phyloP scores from a whole-genome alignment of 2,329 filamentous ascomycete species.

The Thyridium curvatum region DNA sequence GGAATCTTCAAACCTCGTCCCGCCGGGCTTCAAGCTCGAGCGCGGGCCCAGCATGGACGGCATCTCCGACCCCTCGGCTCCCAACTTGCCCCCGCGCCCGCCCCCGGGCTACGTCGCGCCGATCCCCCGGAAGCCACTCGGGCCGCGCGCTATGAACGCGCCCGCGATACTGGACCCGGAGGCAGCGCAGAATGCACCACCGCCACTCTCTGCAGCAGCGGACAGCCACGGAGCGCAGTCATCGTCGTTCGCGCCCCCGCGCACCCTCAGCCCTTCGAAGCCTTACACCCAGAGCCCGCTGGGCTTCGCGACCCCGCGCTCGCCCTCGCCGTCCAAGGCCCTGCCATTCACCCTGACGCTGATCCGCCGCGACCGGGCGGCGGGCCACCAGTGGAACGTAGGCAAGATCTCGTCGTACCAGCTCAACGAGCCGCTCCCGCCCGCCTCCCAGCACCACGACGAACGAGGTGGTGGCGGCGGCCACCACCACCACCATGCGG shows the following conservation, averaged over 20 bases:
- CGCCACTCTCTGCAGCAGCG: no score
- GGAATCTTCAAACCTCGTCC: slow-evolving; percentile 3
- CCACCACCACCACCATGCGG: no score
- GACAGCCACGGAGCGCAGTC: no score
- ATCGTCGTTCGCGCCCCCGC: slow-evolving; percentile 2
- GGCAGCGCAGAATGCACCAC: no score
- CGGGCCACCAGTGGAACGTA: slow-evolving; percentile 69
- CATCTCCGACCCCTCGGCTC: neutral
- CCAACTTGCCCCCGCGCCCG: slow-evolving; percentile 3
- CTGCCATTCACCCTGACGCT: slow-evolving; percentile 52
- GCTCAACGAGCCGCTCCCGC: slow-evolving; percentile 25
- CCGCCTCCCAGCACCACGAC: neutral
- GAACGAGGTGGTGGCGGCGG: no score
- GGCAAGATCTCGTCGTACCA: slow-evolving; percentile 56
- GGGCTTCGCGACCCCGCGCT: slow-evolving; percentile 22
- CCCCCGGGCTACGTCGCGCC: neutral
- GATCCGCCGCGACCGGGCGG: slow-evolving; percentile 67
- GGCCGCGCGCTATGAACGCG: slow-evolving; percentile 6
- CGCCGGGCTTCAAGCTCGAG: slow-evolving; percentile 8
- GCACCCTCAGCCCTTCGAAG: neutral
- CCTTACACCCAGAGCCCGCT: slow-evolving; percentile 21
- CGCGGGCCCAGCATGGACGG: neutral
- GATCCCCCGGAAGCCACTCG: slow-evolving; percentile 3
- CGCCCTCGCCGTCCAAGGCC: slow-evolving; percentile 11
- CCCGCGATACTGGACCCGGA: slow-evolving; percentile 4